A percentile compares a stretch with the other conserved stretches of the same genome.
Evolutionary conservation across 306 rosid genomes (phyloP).

Genomic region (Elaeagnus macrophylla): DNA sequence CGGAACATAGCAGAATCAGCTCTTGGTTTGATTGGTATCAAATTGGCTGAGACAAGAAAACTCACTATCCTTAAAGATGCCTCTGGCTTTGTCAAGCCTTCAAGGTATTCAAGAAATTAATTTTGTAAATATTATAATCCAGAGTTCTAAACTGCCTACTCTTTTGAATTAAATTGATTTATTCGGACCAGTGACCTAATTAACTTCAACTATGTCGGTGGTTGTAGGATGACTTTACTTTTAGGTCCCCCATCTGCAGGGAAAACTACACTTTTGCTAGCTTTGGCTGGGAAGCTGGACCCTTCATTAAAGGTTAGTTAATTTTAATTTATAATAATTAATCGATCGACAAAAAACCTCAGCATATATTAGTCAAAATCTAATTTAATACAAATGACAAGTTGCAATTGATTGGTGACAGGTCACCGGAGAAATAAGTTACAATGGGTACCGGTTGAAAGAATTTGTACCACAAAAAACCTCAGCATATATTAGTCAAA

Average conservation of each 20-base stretch:
- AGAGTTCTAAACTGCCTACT: not conserved
- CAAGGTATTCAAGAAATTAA: constrained; percentile 45
- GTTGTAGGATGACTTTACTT: constrained; percentile 71
- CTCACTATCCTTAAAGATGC: constrained; percentile 80
- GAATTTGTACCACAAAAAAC: constrained; percentile 88
- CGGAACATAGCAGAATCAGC: constrained; percentile 50
- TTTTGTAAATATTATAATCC: too few relatives aligned
- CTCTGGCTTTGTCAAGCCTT: constrained; percentile 74
- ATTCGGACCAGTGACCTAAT: not conserved
- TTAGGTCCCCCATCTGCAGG: constrained; percentile 97
- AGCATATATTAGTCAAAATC: too few relatives aligned
- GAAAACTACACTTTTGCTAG: constrained; percentile 80
- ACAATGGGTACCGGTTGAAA: constrained; percentile 58
- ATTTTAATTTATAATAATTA: too few relatives aligned
- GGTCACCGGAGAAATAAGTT: constrained; percentile 62
- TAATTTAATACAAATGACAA: not conserved
- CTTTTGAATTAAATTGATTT: not conserved
- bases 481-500: constrained; percentile 95
- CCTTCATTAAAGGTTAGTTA: constrained; percentile 44
- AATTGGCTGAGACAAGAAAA: constrained; percentile 53
- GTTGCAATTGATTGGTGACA: constrained; percentile 7
- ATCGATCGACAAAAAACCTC: too few relatives aligned
- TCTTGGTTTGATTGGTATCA: constrained; percentile 47
- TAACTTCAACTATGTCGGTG: not conserved
- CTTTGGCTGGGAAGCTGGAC: constrained; percentile 92